These are phyloP conservation scores for Naganishia onofrii DNA, from an alignment of 768 basidiomycete species.

Conservation along the genomic window DNA sequence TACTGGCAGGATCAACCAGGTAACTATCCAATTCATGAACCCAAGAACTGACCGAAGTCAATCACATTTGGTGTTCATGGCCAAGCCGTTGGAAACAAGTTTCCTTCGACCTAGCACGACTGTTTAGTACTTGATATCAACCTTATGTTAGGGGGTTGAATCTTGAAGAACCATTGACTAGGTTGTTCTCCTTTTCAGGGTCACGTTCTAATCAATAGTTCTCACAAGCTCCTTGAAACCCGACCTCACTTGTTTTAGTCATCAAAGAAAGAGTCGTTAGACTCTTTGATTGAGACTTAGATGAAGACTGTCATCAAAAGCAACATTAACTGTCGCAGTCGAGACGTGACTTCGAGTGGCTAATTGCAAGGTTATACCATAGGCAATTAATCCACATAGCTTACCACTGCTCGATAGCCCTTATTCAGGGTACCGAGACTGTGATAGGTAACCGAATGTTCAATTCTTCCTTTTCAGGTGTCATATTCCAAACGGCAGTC, in stretches of 20 bases:
- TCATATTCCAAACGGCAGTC: neutral
- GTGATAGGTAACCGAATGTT: conserved; percentile 12
- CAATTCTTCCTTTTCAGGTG: neutral
- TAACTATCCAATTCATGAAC: conserved; percentile 59
- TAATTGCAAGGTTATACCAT: conserved; percentile 53
- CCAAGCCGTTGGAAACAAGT: conserved; percentile 18
- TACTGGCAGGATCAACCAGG: conserved; percentile 82
- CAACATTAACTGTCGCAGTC: conserved; percentile 37
- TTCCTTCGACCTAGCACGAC: conserved; percentile 28
- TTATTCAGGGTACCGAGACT: conserved; percentile 4
- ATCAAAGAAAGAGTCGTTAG: conserved; percentile 49
- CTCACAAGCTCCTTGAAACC: conserved; percentile 55
- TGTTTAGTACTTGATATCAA: conserved; percentile 33
- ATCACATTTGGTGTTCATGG: conserved; percentile 1
- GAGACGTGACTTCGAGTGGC: conserved; percentile 52
- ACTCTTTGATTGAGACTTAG: conserved; percentile 49
- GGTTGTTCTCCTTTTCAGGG: conserved; percentile 27
- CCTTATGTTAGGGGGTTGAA: conserved; percentile 32
- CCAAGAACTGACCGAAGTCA: conserved; percentile 11
- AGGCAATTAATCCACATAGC: conserved; percentile 53
- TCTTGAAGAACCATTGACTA: conserved; percentile 37
- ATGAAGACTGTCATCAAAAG: conserved; percentile 51
- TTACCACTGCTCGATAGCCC: conserved; percentile 11
- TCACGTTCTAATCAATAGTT: conserved; percentile 35
- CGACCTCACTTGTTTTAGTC: conserved; percentile 57